Conservation (phyloP, 2,329 filamentous ascomycete genomes). For the Cladophialophora exuberans region DNA sequence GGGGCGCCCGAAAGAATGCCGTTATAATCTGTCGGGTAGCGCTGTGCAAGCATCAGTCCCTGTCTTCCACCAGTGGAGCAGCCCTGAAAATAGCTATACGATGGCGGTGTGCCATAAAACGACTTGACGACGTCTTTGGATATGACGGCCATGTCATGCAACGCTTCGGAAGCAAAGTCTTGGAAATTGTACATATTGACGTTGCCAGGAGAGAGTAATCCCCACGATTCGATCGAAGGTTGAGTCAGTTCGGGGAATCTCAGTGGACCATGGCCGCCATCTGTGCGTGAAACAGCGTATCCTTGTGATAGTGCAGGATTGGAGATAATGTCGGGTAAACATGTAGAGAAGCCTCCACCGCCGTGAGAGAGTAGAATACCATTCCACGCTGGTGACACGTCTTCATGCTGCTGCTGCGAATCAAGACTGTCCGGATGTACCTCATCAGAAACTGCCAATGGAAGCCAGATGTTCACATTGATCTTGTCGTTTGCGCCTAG, state of each 20-base stretch:
- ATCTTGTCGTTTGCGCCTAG: conserved; percentile 45
- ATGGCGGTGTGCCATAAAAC: conserved; percentile 20
- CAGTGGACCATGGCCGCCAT: conserved; percentile 49
- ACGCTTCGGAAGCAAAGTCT: conserved; percentile 39
- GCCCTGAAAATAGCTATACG: conserved; percentile 55
- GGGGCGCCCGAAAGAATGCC: conserved; percentile 36
- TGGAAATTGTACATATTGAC: conserved; percentile 39
- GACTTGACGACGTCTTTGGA: conserved; percentile 17
- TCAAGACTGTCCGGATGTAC: not conserved
- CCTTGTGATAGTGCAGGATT: conserved; percentile 38
- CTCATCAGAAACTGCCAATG: conserved; percentile 29
- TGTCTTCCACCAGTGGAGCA: conserved; percentile 65
- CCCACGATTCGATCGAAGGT: conserved; percentile 38
- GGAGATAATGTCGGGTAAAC: not conserved
- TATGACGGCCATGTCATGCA: conserved; percentile 42
- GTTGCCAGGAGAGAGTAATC: conserved; percentile 43
- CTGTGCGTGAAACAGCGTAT: conserved; percentile 48
- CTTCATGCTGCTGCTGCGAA: not conserved
- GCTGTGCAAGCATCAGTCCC: conserved; percentile 53
- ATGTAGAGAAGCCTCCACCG: conserved; percentile 40
- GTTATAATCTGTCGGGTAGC: conserved; percentile 33
- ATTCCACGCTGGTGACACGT: conserved; percentile 38
- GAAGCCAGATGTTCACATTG: conserved; percentile 42
- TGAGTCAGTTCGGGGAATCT: conserved; percentile 29
- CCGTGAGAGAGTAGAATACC: conserved; percentile 44